phyloP scores from a whole-genome alignment of 2,329 filamentous ascomycete genomes.

The Colletotrichum godetiae region DNA sequence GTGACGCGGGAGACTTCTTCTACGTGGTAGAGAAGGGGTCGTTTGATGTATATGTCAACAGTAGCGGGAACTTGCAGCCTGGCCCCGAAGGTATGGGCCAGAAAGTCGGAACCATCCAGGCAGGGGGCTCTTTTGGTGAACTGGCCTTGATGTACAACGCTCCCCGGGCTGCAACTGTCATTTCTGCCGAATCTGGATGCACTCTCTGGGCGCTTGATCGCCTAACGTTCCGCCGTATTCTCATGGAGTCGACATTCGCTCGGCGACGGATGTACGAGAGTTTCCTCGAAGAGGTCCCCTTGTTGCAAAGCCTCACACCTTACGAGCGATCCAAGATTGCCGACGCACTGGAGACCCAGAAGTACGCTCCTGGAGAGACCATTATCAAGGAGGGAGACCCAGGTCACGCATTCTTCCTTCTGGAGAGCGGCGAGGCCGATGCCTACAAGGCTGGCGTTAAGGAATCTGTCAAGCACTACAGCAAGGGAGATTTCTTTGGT shows the following conservation, averaged over 20 bases:
- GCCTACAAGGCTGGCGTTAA: slow-evolving; percentile 83
- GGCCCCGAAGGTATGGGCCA: slow-evolving; percentile 85
- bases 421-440: slow-evolving; percentile 88
- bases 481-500: slow-evolving; percentile 96
- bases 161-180: slow-evolving; percentile 92
- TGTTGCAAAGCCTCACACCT: slow-evolving; percentile 83
- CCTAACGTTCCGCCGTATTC: slow-evolving; percentile 94
- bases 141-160: slow-evolving; percentile 99
- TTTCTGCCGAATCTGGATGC: slow-evolving; percentile 81
- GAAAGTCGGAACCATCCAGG: slow-evolving; percentile 83
- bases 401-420: slow-evolving; percentile 90
- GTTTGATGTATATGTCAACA: slow-evolving; percentile 93
- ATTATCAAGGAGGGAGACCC: slow-evolving; percentile 95
- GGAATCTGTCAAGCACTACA: slow-evolving; percentile 81
- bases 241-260: slow-evolving; percentile 98
- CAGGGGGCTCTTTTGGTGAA: slow-evolving; percentile 95
- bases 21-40: slow-evolving; percentile 93
- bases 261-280: slow-evolving; percentile 96
- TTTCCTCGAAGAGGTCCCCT: slow-evolving; percentile 92
- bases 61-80: slow-evolving; percentile 79
- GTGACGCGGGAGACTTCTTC: slow-evolving; percentile 96
- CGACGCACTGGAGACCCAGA: slow-evolving; percentile 92
- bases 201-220: slow-evolving; percentile 96
- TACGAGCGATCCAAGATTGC: slow-evolving; percentile 99
- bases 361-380: slow-evolving; percentile 80